Evolutionary conservation across 2,329 filamentous ascomycete species (phyloP), one percentile per base, ranked within the genome.

Genomic region (Exophiala oligosperma): DNA sequence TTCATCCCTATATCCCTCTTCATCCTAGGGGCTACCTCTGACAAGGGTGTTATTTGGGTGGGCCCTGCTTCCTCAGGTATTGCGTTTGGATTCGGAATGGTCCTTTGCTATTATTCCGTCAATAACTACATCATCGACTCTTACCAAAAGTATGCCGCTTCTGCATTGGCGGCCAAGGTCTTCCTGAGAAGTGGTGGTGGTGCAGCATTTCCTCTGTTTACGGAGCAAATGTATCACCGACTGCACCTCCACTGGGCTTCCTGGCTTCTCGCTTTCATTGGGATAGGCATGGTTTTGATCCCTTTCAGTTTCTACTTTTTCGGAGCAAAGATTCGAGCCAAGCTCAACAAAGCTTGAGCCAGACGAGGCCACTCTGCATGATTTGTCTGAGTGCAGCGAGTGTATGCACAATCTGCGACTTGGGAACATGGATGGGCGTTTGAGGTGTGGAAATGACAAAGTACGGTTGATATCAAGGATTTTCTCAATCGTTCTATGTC

Each of bases 51-150:
- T 7, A 73, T 75, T 61, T 77, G 72, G 71, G 60, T 60, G 49
- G 66, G 75, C 49, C 74, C 73, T 1, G 74, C 76, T 59, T 72
- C 75, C 52, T 72, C 71, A 9, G 72, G 72, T 0, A 65, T 64
- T 2, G 75, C 72, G 58, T 78, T 80, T 63, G 63, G 69, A 9
- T 67, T 74, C 41, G 77, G 77, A 40, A 81, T 4, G 79, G 80
- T 1, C 72, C 85, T 2, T 74, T 88, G 52, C 84, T 85, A 11
- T 74, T 63, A 63, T 54, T 62, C 61, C 7, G 60, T 68, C 17
- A 61, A 68, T 17, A 67, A 67, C 43, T 72, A 72, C 48, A 62
- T 69, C 24, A 63, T 65, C 38, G 69, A 71, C 49, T 64, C 69
- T 1, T 72, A 71, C 52, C 62, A 64, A 3, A 57, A 62, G 14